Conservation (phyloP, 805 yeast species). For the Peterozyma xylosa region DNA sequence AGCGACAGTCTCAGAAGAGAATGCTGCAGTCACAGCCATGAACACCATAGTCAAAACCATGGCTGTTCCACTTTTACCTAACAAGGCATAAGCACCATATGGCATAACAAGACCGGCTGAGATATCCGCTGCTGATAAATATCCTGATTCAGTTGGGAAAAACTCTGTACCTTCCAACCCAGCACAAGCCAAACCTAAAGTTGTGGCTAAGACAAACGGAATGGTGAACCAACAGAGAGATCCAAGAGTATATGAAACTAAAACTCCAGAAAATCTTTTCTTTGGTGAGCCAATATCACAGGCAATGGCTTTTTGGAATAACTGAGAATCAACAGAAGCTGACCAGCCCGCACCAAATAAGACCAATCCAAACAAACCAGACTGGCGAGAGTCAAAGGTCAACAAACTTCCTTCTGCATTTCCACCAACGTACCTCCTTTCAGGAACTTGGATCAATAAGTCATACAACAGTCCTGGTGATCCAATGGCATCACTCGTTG, state of each 20-base stretch:
- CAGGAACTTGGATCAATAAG: slow-evolving; percentile 19
- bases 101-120: slow-evolving; percentile 44
- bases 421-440: slow-evolving; percentile 7
- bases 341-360: slow-evolving; percentile 29
- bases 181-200: slow-evolving; percentile 32
- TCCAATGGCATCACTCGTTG: slow-evolving; percentile 22
- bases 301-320: slow-evolving; percentile 33
- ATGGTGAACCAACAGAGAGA: slow-evolving; percentile 37
- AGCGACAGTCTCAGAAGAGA: slow-evolving; percentile 49
- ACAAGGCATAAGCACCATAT: slow-evolving; percentile 39
- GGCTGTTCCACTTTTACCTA: slow-evolving; percentile 45
- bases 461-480: slow-evolving; percentile 27
- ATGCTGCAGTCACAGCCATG: slow-evolving; percentile 48
- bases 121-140: slow-evolving; percentile 33
- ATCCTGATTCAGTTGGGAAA: slow-evolving; percentile 16
- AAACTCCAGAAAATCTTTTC: slow-evolving; percentile 19
- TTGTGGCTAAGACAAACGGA: slow-evolving; percentile 27
- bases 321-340: slow-evolving; percentile 23
- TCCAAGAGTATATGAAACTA: slow-evolving; percentile 39
- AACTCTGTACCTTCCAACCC: slow-evolving; percentile 19
- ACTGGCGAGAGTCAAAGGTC: slow-evolving; percentile 19
- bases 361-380: slow-evolving; percentile 20
- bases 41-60: slow-evolving; percentile 38
- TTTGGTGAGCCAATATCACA: slow-evolving; percentile 23
- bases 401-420: slow-evolving; percentile 14